Evolutionary conservation across 1,284 basidiomycete genomes (phyloP).

Genomic region (Leccinum solheimii): DNA sequence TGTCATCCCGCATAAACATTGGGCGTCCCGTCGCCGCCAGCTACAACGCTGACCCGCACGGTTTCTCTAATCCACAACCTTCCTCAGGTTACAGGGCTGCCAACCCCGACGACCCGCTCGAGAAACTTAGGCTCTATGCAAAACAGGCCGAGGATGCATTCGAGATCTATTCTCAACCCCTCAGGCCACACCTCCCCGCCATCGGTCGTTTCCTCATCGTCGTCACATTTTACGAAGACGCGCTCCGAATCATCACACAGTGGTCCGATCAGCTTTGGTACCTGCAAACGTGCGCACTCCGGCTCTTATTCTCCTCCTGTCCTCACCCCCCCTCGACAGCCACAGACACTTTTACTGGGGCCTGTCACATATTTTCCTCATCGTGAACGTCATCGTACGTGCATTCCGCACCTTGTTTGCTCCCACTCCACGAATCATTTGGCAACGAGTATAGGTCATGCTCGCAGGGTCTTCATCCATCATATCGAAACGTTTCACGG

Average conservation of each 20-base stretch:
- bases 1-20: constrained; percentile 83
- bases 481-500: constrained; percentile 86
- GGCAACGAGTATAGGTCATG: constrained; percentile 73
- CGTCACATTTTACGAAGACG: constrained; percentile 97
- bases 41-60: constrained; percentile 68
- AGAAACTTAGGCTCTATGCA: constrained; percentile 78
- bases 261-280: constrained; percentile 98
- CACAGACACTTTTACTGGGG: constrained; percentile 96
- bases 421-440: neutral
- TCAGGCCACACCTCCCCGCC: constrained; percentile 93
- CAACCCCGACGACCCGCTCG: constrained; percentile 79
- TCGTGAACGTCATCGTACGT: constrained; percentile 90
- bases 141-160: constrained; percentile 89
- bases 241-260: constrained; percentile 90
- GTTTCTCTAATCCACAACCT: constrained; percentile 65
- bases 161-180: constrained; percentile 90
- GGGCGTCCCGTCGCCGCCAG: constrained; percentile 66
- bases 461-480: constrained; percentile 83
- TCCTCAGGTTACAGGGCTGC: constrained; percentile 73
- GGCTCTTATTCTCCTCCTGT: neutral
- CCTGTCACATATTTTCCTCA: constrained; percentile 88
- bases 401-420: neutral
- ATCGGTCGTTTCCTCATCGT: constrained; percentile 98
- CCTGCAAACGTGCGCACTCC: constrained; percentile 67
- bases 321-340: constrained; percentile 41